A percentile compares a stretch with the other conserved stretches of the same genome.
Evolutionary conservation across 2,329 filamentous ascomycete species (phyloP).

Genomic region (Calonectria ilicicola): DNA sequence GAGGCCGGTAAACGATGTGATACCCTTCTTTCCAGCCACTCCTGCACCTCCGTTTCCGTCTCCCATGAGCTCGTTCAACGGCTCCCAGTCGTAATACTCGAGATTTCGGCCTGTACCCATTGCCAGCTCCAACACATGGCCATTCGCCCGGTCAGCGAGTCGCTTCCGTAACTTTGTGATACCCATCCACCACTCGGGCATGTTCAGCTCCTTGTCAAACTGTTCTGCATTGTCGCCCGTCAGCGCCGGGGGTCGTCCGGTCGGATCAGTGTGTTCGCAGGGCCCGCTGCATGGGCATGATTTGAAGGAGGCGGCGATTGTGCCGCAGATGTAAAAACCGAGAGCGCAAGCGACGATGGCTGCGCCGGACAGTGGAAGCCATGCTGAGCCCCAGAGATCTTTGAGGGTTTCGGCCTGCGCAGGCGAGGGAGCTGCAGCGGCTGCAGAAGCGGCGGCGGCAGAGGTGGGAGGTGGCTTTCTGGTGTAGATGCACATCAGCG

Average conservation of each 20-base stretch:
- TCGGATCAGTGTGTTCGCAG: conserved; percentile 54
- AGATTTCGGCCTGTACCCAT: conserved; percentile 74
- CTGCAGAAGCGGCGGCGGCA: conserved; percentile 8
- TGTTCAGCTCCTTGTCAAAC: conserved; percentile 70
- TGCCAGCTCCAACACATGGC: conserved; percentile 72
- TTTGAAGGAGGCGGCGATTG: conserved; percentile 51
- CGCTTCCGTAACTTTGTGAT: conserved; percentile 62
- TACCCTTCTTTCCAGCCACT: conserved; percentile 36
- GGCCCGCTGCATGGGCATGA: conserved; percentile 37
- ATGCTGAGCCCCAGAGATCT: conserved; percentile 53
- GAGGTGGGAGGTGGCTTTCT: conserved; percentile 31
- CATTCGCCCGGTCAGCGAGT: conserved; percentile 61
- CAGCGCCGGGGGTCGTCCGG: conserved; percentile 62
- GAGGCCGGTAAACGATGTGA: conserved; percentile 71
- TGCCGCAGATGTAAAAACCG: conserved; percentile 60
- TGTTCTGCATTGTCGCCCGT: conserved; percentile 60
- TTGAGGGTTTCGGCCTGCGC: conserved; percentile 48
- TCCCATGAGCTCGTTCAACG: conserved; percentile 44
- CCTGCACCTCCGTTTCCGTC: conserved; percentile 26
- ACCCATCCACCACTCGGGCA: conserved; percentile 68
- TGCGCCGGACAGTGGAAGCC: conserved; percentile 59
- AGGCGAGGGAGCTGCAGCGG: conserved; percentile 31
- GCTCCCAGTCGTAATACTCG: conserved; percentile 68
- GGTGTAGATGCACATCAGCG: conserved; percentile 17
- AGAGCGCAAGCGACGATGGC: conserved; percentile 58